These are phyloP conservation scores for Salix brachista DNA, from an alignment of 345 rosid genomes.

Conservation along the genomic window DNA sequence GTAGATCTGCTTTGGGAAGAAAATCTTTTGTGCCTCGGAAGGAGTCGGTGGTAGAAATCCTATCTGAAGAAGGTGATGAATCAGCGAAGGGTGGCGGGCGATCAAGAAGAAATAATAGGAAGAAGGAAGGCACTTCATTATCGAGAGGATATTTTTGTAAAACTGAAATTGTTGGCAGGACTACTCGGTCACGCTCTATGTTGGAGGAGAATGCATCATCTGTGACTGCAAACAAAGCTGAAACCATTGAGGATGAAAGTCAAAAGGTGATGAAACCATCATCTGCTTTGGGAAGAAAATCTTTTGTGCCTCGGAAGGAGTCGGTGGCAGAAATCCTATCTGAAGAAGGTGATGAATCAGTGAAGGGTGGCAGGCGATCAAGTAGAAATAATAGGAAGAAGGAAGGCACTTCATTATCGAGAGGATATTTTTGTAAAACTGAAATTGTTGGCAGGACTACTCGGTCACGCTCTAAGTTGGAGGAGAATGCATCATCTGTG, in stretches of 20 bases:
- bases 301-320: not conserved
- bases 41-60: not conserved
- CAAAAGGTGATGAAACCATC: too few relatives aligned
- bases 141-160: not conserved
- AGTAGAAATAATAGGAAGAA: not conserved
- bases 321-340: not conserved
- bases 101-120: not conserved
- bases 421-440: conserved; percentile 1
- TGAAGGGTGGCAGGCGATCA: conserved; percentile 3
- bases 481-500: conserved; percentile 2
- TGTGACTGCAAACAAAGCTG: not conserved
- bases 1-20: not conserved
- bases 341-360: conserved; percentile 5
- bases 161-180: conserved; percentile 18
- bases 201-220: conserved; percentile 4
- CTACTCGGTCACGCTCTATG: conserved; percentile 24
- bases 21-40: not conserved
- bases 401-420: not conserved
- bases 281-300: not conserved
- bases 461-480: conserved; percentile 17
- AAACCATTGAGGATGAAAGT: not conserved
- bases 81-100: conserved; percentile 7
- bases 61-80: not conserved
- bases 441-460: conserved; percentile 23
- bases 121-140: not conserved